Base-by-base conservation (phyloP, 495 filamentous ascomycete genomes). In the Umbilicaria muhlenbergii region DNA sequence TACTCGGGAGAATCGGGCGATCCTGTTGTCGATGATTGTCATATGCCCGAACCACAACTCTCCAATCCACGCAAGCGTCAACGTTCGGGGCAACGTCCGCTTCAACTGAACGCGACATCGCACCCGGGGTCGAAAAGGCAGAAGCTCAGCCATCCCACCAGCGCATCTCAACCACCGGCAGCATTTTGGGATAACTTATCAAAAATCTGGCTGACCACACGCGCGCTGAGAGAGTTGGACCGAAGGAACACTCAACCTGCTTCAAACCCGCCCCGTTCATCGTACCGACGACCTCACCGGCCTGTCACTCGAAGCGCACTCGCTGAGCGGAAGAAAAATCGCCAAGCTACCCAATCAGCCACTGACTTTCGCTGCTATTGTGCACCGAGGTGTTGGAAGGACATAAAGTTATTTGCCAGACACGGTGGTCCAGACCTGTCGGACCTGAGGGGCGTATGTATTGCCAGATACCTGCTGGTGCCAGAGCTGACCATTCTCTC, bases 141-240 rank as follows among this genome's bases (percentile, higher is more conserved):
- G 51, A 55, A 48, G 49, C 37, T 45, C n/a, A 41, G 18, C 50
- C 50, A 39, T 47, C 16, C 35, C 33, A 47, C 32, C 39, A 41
- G 38, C 18, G 46, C 14, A 18, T 45, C 32, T 36, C 46, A 42
- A 50, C 38, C 53, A 45, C 51, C 24, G 24, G 24, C 47, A 39
- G 53, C 31, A 47, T 55, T 52, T 55, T 55, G 49, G 52, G 52
- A 57, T 32, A 52, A 52, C 46, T 38, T 57, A 47, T 57, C 49
- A 17, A 50, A 55, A 44, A 41, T 55, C 49, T 57, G 53, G 54
- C 45, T 57, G 41, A 57, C 54, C 49, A 54, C 46, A 45, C 10
- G 38, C 36, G 53, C 53, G n/a, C 41, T 56, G 39, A 49, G 45
- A 51, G 53, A 56, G 49, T 39, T 57, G 18, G 42, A 55, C 31